These are phyloP conservation scores for Dendrobium catenatum DNA, from an alignment of 106 monocot species.

Conservation along the genomic window DNA sequence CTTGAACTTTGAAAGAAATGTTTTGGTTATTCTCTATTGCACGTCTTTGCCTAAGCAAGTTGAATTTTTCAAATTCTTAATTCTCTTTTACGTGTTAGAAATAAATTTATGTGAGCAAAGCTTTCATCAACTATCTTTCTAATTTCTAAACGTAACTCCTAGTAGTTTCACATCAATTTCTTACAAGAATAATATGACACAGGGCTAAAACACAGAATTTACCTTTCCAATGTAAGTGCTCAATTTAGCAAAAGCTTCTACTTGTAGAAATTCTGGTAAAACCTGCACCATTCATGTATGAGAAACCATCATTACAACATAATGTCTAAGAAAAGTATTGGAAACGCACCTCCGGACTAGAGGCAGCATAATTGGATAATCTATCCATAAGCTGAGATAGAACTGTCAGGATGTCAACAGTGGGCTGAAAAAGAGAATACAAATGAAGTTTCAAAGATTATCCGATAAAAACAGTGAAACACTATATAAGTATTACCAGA, in stretches of 20 bases:
- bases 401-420: slow-evolving; percentile 91
- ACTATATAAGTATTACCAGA: not conserved
- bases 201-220: not conserved
- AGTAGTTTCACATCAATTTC: no score
- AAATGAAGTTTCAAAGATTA: not conserved
- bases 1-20: no score
- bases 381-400: slow-evolving; percentile 94
- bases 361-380: slow-evolving; percentile 95
- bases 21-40: no score
- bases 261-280: slow-evolving; percentile 97
- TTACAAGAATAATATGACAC: not conserved
- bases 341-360: slow-evolving; percentile 78
- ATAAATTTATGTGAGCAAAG: no score
- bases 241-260: slow-evolving; percentile 97
- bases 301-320: slow-evolving; percentile 4
- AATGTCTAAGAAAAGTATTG: not conserved
- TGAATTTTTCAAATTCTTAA: no score
- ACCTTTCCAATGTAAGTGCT: slow-evolving; percentile 98
- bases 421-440: slow-evolving; percentile 54
- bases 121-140: no score
- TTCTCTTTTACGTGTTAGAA: no score
- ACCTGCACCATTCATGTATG: slow-evolving; percentile 15
- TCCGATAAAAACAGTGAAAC: not conserved
- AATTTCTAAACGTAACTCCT: no score
- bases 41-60: no score